These are phyloP conservation scores for Epichloe glyceriae DNA, from an alignment of 2,329 filamentous ascomycete genomes.

Conservation along the genomic window DNA sequence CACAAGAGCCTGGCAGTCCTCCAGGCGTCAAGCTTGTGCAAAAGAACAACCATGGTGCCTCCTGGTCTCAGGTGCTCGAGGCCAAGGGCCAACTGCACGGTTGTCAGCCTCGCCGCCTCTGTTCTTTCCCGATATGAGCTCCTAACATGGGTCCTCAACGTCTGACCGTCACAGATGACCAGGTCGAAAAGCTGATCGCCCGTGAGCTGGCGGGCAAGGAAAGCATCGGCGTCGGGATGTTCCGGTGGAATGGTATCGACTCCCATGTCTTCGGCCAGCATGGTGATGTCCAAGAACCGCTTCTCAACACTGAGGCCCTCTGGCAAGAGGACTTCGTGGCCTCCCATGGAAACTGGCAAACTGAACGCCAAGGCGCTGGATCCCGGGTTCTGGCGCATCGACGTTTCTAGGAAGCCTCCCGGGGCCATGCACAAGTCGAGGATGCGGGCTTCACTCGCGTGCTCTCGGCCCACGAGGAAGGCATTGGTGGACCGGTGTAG, in stretches of 20 bases:
- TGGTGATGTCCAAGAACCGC: slow-evolving; percentile 33
- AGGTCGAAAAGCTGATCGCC: slow-evolving; percentile 24
- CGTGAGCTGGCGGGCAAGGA: slow-evolving; percentile 12
- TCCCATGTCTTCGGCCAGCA: slow-evolving; percentile 35
- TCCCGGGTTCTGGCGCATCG: slow-evolving; percentile 21
- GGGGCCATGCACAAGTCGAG: slow-evolving; percentile 45
- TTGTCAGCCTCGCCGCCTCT: slow-evolving; percentile 24
- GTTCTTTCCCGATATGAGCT: slow-evolving; percentile 18
- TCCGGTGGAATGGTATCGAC: slow-evolving; percentile 16
- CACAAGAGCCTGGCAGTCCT: slow-evolving; percentile 24
- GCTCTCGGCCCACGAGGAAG: slow-evolving; percentile 13
- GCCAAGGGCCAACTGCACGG: slow-evolving; percentile 29
- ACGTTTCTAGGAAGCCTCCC: slow-evolving; percentile 33
- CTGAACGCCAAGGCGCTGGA: slow-evolving; percentile 24
- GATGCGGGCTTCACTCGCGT: slow-evolving; percentile 13
- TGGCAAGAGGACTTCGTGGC: slow-evolving; percentile 23
- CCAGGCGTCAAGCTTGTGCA: slow-evolving; percentile 34
- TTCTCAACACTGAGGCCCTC: slow-evolving; percentile 8
- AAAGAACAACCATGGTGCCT: slow-evolving; percentile 36
- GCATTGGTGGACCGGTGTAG: slow-evolving; percentile 22
- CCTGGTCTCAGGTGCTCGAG: slow-evolving; percentile 31
- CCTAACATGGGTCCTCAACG: slow-evolving; percentile 26
- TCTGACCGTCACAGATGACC: slow-evolving; percentile 34
- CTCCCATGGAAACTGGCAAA: slow-evolving; percentile 26
- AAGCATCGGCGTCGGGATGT: slow-evolving; percentile 15